These are phyloP conservation scores for Mortierella sp. DNA, from an alignment of 371 early-diverging fungal genomes.

Conservation along the genomic window DNA sequence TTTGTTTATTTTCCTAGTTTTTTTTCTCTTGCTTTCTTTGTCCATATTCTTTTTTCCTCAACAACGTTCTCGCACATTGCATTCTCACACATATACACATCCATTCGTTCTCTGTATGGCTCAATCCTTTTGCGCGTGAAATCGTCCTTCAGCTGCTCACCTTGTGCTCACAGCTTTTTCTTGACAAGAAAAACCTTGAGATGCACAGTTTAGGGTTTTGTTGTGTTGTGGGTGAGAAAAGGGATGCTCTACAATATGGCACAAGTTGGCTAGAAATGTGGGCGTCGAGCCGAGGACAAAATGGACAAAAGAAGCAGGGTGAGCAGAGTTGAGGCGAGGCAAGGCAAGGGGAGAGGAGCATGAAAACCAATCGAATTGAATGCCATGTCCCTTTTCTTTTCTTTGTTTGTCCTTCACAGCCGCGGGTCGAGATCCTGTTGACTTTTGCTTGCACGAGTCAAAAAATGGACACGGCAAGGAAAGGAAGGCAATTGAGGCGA, in stretches of 20 bases:
- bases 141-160: not conserved
- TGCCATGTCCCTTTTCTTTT: too few species aligned
- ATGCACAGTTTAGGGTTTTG: conserved; percentile 1
- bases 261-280: conserved; percentile 7
- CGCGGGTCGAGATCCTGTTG: too few species aligned
- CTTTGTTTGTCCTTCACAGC: too few species aligned
- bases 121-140: not conserved
- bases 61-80: not conserved
- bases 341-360: not conserved
- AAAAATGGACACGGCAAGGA: too few species aligned
- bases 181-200: not conserved
- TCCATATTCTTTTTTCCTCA: too few species aligned
- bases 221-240: not conserved
- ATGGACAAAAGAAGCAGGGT: conserved; percentile 6
- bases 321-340: not conserved
- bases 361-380: not conserved
- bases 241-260: too few species aligned
- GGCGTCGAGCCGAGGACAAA: not conserved
- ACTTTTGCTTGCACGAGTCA: too few species aligned
- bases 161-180: not conserved
- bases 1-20: not conserved
- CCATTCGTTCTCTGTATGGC: not conserved
- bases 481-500: not conserved
- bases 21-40: not conserved
- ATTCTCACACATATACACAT: not conserved